Evolutionary conservation across 306 rosid species (phyloP).

Genomic region (Vigna nakashimae): DNA sequence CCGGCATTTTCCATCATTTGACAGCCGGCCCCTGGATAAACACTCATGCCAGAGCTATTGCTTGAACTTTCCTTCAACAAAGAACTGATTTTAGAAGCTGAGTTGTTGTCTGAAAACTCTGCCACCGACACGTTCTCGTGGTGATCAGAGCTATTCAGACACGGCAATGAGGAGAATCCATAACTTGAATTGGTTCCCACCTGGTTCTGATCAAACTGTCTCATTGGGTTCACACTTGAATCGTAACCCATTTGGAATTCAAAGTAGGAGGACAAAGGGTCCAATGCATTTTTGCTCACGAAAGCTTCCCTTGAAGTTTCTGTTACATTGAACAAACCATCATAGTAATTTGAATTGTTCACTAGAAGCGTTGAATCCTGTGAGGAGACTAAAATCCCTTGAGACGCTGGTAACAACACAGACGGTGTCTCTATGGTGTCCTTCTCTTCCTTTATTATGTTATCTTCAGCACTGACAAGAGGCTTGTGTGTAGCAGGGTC

Average conservation of each 20-base stretch:
- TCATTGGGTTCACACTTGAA: conserved; percentile 35
- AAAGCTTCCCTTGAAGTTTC: conserved; percentile 51
- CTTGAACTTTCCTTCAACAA: conserved; percentile 65
- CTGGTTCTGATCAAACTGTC: conserved; percentile 44
- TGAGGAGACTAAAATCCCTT: conserved; percentile 38
- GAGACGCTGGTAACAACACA: conserved; percentile 44
- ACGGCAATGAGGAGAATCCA: conserved; percentile 72
- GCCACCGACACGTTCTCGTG: conserved; percentile 55
- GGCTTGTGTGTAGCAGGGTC: conserved; percentile 94
- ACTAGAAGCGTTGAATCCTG: conserved; percentile 62
- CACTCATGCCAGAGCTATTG: conserved; percentile 70
- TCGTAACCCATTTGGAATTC: conserved; percentile 62
- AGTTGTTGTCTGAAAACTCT: conserved; percentile 67
- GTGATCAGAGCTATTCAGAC: conserved; percentile 62
- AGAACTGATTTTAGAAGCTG: conserved; percentile 58
- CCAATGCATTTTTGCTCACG: conserved; percentile 49
- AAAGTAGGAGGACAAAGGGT: conserved; percentile 62
- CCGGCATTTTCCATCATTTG: conserved; percentile 56
- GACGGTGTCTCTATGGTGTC: conserved; percentile 45
- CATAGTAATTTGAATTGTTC: conserved; percentile 53
- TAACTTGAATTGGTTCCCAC: conserved; percentile 46
- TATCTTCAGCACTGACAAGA: conserved; percentile 37
- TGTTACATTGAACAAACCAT: conserved; percentile 39
- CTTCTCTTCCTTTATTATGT: conserved; percentile 48
- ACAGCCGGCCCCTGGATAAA: conserved; percentile 60